Evolutionary conservation across 768 basidiomycete species (phyloP), one percentile per base, ranked within the genome.

Genomic region (Pseudohyphozyma bogoriensis): DNA sequence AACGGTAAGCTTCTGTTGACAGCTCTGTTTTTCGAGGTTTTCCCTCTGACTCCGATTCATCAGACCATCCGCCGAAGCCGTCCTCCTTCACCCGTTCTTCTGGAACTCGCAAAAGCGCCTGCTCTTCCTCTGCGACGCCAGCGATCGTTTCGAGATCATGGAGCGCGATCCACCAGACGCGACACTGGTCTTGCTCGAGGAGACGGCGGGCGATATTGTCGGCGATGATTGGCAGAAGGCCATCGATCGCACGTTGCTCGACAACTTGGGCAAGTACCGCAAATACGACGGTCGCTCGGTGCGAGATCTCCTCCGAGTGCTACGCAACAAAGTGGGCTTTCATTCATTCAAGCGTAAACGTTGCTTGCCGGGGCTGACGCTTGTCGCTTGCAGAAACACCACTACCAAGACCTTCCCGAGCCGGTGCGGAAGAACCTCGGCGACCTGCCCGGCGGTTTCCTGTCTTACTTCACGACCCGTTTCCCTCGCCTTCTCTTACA

Each of bases 91-190:
- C 75, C 95, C 95, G 0, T 93, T 87, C 79, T 99, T 96, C 78
- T 99, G 95, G 95, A 85, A 90, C 56, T 77, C 91, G 0, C 84
- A 80, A 11, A 83, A 86, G 58, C 81, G 93, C 44, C 76, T 99
- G 7, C 83, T 81, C 53, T 99, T 99, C 79, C 78, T 99, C n/a
- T 92, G 93, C 74, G 95, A 97, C 64, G 89, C 91, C 0, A 95
- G 91, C 0, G 93, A 97, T 74, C 82, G 92, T 7, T 99, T 97
- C 73, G 95, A 97, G 74, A 91, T 91, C 72, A 93, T 97, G 89
- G 87, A 85, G 67, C 82, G 89, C 33, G 91, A 93, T 51, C 91
- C 92, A 0, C 84, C 83, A 58, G 89, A 93, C 58, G 78, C 82
- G 0, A 79, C 82, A 58, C 79, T 99, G 28, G 68, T 87, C 16